These are phyloP conservation scores for Dendryphion nanum DNA, from an alignment of 2,329 filamentous ascomycete species.

Conservation along the genomic window DNA sequence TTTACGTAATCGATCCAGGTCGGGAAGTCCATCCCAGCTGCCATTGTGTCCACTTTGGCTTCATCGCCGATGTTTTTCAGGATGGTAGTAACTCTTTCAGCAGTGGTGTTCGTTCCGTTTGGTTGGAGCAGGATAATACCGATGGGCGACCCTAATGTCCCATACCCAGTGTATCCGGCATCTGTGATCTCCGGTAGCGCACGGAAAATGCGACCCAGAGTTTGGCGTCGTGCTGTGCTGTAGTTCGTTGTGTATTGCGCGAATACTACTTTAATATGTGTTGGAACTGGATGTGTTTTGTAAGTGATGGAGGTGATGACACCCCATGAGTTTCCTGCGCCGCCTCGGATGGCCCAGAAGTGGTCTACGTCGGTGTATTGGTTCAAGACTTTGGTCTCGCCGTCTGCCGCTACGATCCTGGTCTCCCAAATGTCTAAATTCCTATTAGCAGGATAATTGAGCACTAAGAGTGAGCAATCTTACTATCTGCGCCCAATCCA, in stretches of 20 bases:
- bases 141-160: constrained; percentile 15
- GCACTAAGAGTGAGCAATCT: constrained; percentile 10
- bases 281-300: constrained; percentile 18
- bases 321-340: constrained; percentile 16
- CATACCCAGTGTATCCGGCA: constrained; percentile 31
- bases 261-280: constrained; percentile 25
- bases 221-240: constrained; percentile 13
- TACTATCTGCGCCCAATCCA: constrained; percentile 16
- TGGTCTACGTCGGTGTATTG: constrained; percentile 5
- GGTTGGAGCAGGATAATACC: constrained; percentile 32
- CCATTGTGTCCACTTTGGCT: constrained; percentile 13
- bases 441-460: constrained; percentile 17
- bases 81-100: constrained; percentile 10
- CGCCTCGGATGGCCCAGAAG: constrained; percentile 22
- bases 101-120: constrained; percentile 25
- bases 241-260: constrained; percentile 26
- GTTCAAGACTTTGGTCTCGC: constrained; percentile 7
- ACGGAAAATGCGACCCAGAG: constrained; percentile 17
- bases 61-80: constrained; percentile 18
- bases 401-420: constrained; percentile 7
- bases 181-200: constrained; percentile 23
- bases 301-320: constrained; percentile 15
- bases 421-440: constrained; percentile 16
- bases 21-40: constrained; percentile 20
- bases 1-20: constrained; percentile 26